A percentile compares a stretch with the other conserved stretches of the same genome.
Conservation (phyloP, 2,329 filamentous ascomycete species). For the Penicillium sp. region DNA sequence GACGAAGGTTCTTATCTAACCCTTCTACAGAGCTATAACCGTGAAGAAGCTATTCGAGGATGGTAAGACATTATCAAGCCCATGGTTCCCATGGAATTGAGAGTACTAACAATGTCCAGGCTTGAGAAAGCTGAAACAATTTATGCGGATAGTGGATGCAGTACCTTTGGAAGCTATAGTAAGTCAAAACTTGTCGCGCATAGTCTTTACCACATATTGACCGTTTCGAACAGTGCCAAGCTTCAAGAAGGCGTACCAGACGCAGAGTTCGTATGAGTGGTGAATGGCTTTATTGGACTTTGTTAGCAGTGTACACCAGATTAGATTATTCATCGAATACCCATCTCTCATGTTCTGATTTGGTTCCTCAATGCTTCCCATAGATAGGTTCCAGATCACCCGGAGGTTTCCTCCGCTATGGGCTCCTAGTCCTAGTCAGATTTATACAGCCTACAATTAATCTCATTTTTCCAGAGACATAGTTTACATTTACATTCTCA, state of each 20-base stretch:
- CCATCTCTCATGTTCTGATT: background rate
- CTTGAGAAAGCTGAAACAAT: conserved; percentile 48
- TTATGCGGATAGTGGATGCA: conserved; percentile 50
- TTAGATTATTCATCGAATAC: conserved; percentile 3
- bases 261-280: conserved; percentile 18
- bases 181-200: conserved; percentile 22
- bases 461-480: background rate
- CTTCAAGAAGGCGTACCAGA: conserved; percentile 27
- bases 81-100: background rate
- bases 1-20: conserved; percentile 17
- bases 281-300: background rate
- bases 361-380: background rate
- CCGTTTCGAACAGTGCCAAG: conserved; percentile 25
- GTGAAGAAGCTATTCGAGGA: conserved; percentile 60
- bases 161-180: conserved; percentile 37
- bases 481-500: background rate
- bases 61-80: conserved; percentile 48
- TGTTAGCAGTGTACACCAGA: background rate
- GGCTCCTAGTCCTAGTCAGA: background rate
- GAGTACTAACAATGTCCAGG: conserved; percentile 35
- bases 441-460: background rate
- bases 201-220: too few species aligned
- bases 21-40: conserved; percentile 53
- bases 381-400: background rate
- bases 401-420: background rate